phyloP scores from a whole-genome alignment of 768 basidiomycete genomes.

The Lactarius evosmus region DNA sequence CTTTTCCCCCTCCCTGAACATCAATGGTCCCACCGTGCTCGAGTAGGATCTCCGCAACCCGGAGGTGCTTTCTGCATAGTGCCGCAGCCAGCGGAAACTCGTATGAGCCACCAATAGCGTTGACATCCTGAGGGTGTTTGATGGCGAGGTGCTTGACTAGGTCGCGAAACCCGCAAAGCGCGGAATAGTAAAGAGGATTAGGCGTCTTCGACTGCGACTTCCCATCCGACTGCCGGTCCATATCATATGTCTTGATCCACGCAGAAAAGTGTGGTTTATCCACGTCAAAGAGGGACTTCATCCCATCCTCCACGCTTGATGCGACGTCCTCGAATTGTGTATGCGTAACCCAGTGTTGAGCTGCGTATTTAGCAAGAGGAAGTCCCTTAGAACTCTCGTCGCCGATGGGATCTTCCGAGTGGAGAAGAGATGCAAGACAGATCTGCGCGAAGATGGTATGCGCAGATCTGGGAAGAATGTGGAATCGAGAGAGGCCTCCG shows the following conservation, averaged over 20 bases:
- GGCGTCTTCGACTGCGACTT: neutral
- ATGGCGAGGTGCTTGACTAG: neutral
- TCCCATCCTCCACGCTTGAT: neutral
- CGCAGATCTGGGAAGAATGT: neutral
- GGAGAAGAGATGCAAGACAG: constrained; percentile 1
- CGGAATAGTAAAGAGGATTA: neutral
- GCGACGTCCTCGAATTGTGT: neutral
- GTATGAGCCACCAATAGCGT: neutral
- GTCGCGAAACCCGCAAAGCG: neutral
- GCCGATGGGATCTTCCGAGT: neutral
- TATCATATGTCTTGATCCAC: constrained; percentile 6
- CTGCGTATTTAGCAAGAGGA: neutral
- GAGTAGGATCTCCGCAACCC: neutral
- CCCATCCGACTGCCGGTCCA: neutral
- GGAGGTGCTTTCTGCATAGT: neutral
- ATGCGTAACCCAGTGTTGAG: neutral
- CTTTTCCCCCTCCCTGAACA: neutral
- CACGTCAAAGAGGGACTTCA: constrained; percentile 2
- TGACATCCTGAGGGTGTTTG: neutral
- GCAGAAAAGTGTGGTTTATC: constrained; percentile 5
- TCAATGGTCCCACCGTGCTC: neutral
- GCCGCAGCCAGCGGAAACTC: neutral
- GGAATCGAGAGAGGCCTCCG: neutral
- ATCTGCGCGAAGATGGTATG: neutral
- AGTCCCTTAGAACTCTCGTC: neutral